phyloP scores from a whole-genome alignment of 2,329 filamentous ascomycete genomes.

The Aureobasidium melanogenum region DNA sequence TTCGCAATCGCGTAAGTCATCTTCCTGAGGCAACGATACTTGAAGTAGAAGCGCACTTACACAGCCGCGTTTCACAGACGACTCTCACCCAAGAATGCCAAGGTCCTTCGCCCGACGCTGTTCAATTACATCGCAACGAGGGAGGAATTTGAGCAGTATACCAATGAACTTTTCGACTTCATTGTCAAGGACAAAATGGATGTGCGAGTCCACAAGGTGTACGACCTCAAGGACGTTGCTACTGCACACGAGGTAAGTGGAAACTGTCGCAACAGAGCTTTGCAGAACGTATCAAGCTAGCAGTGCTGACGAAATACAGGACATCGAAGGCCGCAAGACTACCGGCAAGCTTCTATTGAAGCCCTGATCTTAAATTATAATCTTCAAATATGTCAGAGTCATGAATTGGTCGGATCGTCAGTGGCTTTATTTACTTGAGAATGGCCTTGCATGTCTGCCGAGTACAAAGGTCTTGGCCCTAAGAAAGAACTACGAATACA shows the following conservation, averaged over 20 bases:
- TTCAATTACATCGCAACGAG: slow-evolving; percentile 60
- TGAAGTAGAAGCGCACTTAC: background rate
- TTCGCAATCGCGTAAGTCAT: slow-evolving; percentile 50
- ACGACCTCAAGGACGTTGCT: slow-evolving; percentile 63
- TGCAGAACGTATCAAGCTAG: background rate
- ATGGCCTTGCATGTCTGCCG: background rate
- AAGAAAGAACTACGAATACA: slow-evolving; percentile 7
- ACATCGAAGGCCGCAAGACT: slow-evolving; percentile 74
- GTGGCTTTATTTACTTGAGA: background rate
- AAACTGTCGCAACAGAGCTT: background rate
- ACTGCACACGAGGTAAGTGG: slow-evolving; percentile 53
- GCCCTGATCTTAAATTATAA: slow-evolving; percentile 20
- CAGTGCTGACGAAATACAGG: slow-evolving; percentile 29
- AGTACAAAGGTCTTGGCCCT: slow-evolving; percentile 4
- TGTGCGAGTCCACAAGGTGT: slow-evolving; percentile 65
- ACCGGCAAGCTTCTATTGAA: slow-evolving; percentile 75
- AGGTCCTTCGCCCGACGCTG: slow-evolving; percentile 65
- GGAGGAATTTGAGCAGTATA: slow-evolving; percentile 63
- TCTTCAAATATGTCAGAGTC: background rate
- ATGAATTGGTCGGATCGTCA: background rate
- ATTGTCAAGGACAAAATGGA: slow-evolving; percentile 61
- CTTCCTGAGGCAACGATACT: slow-evolving; percentile 21
- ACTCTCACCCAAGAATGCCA: slow-evolving; percentile 65
- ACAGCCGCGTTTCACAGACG: slow-evolving; percentile 27
- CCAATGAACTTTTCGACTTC: slow-evolving; percentile 63